phyloP scores from a whole-genome alignment of 2,329 filamentous ascomycete genomes.

The Paraphoma chrysanthemicola region DNA sequence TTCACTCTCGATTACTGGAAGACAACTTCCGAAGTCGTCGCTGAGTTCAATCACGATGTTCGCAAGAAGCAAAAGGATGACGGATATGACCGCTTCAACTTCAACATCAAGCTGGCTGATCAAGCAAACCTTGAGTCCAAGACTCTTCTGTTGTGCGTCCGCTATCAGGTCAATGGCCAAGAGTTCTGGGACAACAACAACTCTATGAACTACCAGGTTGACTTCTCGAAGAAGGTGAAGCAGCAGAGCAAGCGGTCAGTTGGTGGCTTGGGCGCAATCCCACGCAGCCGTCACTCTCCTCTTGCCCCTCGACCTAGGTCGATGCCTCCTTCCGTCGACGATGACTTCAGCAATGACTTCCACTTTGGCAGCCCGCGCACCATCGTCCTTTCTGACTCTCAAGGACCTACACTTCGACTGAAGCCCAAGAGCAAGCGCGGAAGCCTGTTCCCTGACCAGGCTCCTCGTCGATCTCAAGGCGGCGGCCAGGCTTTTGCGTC shows the following conservation, averaged over 20 bases:
- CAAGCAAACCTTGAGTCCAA: slow-evolving; percentile 90
- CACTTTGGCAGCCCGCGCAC: slow-evolving; percentile 50
- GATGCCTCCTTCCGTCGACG: slow-evolving; percentile 66
- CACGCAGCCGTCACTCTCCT: slow-evolving; percentile 57
- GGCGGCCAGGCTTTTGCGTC: slow-evolving; percentile 80
- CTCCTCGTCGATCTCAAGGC: slow-evolving; percentile 55
- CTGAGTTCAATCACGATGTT: slow-evolving; percentile 85
- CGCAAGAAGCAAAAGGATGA: slow-evolving; percentile 69
- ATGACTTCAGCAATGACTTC: slow-evolving; percentile 70
- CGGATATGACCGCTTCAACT: slow-evolving; percentile 87
- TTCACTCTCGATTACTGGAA: slow-evolving; percentile 99
- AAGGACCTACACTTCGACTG: slow-evolving; percentile 67
- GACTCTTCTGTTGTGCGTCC: slow-evolving; percentile 89
- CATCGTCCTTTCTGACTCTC: slow-evolving; percentile 64
- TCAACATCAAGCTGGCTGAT: slow-evolving; percentile 91
- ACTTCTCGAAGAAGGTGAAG: slow-evolving; percentile 83
- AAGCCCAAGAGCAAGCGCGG: slow-evolving; percentile 70
- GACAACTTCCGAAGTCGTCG: slow-evolving; percentile 91
- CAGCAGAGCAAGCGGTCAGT: slow-evolving; percentile 55
- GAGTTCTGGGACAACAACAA: slow-evolving; percentile 97
- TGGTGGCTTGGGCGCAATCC: slow-evolving; percentile 60
- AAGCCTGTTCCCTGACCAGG: slow-evolving; percentile 67
- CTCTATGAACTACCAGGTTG: slow-evolving; percentile 87
- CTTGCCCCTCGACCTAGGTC: slow-evolving; percentile 56
- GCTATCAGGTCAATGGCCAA: slow-evolving; percentile 81